Evolutionary conservation across 2,329 filamentous ascomycete species (phyloP).

Genomic region (Trichoderma pleuroti): DNA sequence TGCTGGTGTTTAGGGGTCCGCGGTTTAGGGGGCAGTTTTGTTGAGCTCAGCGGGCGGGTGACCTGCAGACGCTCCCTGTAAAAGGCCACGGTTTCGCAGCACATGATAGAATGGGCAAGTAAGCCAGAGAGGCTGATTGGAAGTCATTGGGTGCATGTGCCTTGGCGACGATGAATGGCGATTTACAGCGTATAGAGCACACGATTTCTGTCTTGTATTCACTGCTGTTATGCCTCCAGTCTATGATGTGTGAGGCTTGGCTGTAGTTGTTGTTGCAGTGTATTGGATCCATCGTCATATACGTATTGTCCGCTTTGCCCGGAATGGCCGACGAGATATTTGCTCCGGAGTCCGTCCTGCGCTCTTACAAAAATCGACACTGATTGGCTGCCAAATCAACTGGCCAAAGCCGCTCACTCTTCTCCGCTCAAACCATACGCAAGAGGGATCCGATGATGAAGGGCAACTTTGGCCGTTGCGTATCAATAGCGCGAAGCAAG

Average conservation of each 20-base stretch:
- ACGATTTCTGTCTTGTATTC: neutral
- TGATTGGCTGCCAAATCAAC: neutral
- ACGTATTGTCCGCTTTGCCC: neutral
- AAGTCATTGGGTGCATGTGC: no score
- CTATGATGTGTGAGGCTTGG: neutral
- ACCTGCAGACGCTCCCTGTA: neutral
- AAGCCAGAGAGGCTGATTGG: neutral
- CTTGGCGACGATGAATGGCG: neutral
- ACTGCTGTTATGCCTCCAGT: neutral
- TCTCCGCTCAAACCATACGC: neutral
- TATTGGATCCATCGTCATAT: neutral
- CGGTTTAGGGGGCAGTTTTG: conserved; percentile 12
- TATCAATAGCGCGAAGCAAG: neutral
- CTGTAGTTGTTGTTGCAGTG: neutral
- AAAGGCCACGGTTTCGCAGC: neutral
- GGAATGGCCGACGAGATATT: neutral
- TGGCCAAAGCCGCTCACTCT: neutral
- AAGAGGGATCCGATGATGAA: neutral
- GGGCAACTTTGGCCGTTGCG: neutral
- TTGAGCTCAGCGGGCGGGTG: conserved; percentile 3
- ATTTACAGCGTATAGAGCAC: neutral
- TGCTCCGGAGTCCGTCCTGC: neutral
- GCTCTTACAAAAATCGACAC: neutral
- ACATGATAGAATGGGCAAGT: neutral
- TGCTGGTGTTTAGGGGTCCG: neutral